These are phyloP conservation scores for Aspergillus kassunensis DNA, from an alignment of 495 filamentous ascomycete genomes.

Conservation along the genomic window DNA sequence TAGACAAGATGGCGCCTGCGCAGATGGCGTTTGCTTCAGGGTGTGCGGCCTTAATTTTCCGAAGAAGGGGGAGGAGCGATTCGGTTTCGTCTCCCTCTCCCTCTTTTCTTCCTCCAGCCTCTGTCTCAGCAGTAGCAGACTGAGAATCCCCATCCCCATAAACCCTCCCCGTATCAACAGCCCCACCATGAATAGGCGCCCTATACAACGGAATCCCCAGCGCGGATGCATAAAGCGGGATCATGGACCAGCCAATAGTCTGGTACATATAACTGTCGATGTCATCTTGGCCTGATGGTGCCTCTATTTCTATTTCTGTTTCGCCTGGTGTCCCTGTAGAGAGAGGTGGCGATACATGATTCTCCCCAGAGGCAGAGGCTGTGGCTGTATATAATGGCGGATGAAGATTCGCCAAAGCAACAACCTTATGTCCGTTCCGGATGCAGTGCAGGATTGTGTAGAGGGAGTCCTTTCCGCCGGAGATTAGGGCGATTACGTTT, in stretches of 20 bases:
- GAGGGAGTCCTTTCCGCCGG: slow-evolving; percentile 95
- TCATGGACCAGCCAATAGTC: slow-evolving; percentile 83
- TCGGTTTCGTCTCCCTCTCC: slow-evolving; percentile 74
- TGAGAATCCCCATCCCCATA: slow-evolving; percentile 22
- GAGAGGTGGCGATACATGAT: not conserved
- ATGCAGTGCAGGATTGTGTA: slow-evolving; percentile 89
- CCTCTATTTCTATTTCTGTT: slow-evolving; percentile 15
- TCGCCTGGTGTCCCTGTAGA: not conserved
- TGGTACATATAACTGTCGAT: slow-evolving; percentile 99
- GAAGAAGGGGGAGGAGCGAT: slow-evolving; percentile 69
- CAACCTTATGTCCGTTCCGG: slow-evolving; percentile 76
- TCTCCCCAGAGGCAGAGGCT: not conserved
- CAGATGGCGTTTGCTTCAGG: slow-evolving; percentile 80
- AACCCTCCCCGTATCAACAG: slow-evolving; percentile 50
- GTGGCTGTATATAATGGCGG: slow-evolving; percentile 36
- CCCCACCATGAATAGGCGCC: slow-evolving; percentile 62
- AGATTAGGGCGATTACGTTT: slow-evolving; percentile 88
- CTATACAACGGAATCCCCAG: slow-evolving; percentile 79
- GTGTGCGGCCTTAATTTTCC: slow-evolving; percentile 55
- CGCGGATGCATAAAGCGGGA: slow-evolving; percentile 78
- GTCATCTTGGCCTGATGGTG: slow-evolving; percentile 20
- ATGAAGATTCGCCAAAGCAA: slow-evolving; percentile 86
- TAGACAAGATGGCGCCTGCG: slow-evolving; percentile 87
- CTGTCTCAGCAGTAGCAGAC: slow-evolving; percentile 13
- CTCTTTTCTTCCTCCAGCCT: not conserved